Conservation (phyloP, 1,284 basidiomycete species). For the Ustilago trichophora region DNA sequence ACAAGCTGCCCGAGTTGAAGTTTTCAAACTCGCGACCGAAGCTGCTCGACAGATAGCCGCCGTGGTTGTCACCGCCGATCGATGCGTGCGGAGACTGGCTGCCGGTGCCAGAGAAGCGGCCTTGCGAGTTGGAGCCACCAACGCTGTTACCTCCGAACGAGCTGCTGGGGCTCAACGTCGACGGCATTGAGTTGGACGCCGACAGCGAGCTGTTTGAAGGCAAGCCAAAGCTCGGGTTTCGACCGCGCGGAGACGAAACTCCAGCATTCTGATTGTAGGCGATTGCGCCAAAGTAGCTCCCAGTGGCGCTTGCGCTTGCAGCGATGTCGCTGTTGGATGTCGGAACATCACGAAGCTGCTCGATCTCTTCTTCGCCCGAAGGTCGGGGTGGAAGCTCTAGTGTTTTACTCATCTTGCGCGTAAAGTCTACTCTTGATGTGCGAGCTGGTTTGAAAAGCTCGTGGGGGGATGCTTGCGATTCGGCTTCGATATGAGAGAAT, state of each 20-base stretch:
- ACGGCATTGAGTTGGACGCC: not conserved
- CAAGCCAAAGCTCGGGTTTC: not conserved
- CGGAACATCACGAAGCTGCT: constrained; percentile 18
- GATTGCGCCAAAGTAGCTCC: constrained; percentile 11
- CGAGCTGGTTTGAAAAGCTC: too few relatives aligned
- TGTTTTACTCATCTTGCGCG: constrained; percentile 16
- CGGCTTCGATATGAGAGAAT: too few relatives aligned
- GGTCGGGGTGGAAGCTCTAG: not conserved
- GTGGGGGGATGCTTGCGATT: too few relatives aligned
- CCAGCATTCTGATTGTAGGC: too few relatives aligned
- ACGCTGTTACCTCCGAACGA: constrained; percentile 1
- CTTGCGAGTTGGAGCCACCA: not conserved
- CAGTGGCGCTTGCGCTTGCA: not conserved
- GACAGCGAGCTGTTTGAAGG: not conserved
- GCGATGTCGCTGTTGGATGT: not conserved
- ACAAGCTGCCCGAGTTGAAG: not conserved
- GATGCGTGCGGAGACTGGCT: not conserved
- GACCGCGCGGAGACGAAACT: not conserved
- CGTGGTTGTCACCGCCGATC: not conserved
- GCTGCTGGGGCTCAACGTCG: not conserved
- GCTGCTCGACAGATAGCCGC: too few relatives aligned
- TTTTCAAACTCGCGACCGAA: not conserved
- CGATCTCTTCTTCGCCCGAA: constrained; percentile 16
- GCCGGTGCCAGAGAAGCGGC: not conserved
- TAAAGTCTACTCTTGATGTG: not conserved